Conservation (phyloP, 116 monocot species). For the Thalassia testudinum region DNA sequence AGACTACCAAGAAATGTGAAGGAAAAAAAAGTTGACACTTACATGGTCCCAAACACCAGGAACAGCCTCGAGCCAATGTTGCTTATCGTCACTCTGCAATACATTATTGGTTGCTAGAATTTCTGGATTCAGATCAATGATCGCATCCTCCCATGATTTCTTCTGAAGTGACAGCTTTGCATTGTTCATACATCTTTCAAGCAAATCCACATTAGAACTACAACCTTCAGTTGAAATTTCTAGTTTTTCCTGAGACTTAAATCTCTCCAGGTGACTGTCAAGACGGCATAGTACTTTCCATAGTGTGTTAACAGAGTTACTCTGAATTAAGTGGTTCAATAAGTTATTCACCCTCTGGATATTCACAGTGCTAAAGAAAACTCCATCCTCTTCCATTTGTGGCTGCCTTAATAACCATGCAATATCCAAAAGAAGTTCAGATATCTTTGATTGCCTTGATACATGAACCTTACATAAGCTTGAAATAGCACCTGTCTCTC, state of each 20-base stretch:
- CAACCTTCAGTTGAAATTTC: not conserved
- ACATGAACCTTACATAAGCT: conserved; percentile 11
- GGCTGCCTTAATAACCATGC: conserved; percentile 68
- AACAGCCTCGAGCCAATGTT: not conserved
- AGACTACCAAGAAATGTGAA: not conserved
- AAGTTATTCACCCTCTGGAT: conserved; percentile 46
- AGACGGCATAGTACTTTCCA: conserved; percentile 23
- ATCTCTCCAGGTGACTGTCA: conserved; percentile 8
- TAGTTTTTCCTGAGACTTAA: not conserved
- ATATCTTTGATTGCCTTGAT: conserved; percentile 22
- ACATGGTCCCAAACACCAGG: not conserved
- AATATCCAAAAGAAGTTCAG: conserved; percentile 63
- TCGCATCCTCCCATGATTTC: conserved; percentile 3
- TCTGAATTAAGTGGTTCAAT: conserved; percentile 27
- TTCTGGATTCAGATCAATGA: conserved; percentile 4
- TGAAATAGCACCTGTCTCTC: conserved; percentile 5
- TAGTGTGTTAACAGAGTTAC: conserved; percentile 25
- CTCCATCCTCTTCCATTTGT: conserved; percentile 5
- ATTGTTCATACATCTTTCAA: conserved; percentile 5
- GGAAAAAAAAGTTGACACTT: not conserved
- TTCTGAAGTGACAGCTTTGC: conserved; percentile 22
- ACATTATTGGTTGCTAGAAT: not conserved
- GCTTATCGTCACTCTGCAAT: not conserved
- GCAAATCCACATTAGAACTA: not conserved
- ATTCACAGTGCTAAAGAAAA: conserved; percentile 23